Percentiles rank a stretch among this genome's conserved stretches.
Evolutionary conservation across 2,329 filamentous ascomycete species (phyloP).

Genomic region (Daldinia sp.): DNA sequence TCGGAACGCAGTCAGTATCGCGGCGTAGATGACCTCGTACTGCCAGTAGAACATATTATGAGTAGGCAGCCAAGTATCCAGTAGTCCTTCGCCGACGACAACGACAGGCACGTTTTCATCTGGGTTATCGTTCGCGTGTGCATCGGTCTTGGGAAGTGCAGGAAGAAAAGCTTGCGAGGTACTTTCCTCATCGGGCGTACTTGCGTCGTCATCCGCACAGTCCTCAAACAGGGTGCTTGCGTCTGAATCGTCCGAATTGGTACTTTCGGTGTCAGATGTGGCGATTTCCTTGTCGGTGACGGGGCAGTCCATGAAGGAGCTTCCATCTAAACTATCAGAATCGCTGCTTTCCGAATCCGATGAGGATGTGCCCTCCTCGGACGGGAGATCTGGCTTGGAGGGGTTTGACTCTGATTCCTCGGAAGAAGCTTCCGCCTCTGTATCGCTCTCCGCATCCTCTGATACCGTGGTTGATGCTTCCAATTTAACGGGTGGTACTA

Average conservation of each 20-base stretch:
- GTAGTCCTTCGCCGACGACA: conserved; percentile 1
- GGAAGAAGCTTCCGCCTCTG: neutral
- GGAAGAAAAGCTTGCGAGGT: neutral
- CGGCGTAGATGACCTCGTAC: conserved; percentile 30
- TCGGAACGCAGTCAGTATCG: neutral
- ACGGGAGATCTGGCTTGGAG: neutral
- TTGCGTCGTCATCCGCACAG: neutral
- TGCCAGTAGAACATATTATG: conserved; percentile 35
- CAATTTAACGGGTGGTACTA: neutral
- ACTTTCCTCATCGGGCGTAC: neutral
- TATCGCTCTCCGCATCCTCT: neutral
- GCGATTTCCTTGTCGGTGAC: neutral
- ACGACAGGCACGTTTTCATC: neutral
- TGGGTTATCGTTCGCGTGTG: neutral
- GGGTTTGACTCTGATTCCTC: neutral
- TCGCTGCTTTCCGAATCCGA: neutral
- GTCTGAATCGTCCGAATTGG: neutral
- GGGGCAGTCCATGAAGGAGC: neutral
- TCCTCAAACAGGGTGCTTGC: neutral
- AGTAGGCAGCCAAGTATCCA: conserved; percentile 23
- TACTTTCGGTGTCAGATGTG: neutral
- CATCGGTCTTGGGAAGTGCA: neutral
- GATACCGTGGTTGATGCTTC: neutral
- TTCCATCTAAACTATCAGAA: neutral
- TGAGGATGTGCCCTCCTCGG: neutral